Conservation (phyloP, 768 basidiomycete species). For the Tylopilus vinaceipallidus region DNA sequence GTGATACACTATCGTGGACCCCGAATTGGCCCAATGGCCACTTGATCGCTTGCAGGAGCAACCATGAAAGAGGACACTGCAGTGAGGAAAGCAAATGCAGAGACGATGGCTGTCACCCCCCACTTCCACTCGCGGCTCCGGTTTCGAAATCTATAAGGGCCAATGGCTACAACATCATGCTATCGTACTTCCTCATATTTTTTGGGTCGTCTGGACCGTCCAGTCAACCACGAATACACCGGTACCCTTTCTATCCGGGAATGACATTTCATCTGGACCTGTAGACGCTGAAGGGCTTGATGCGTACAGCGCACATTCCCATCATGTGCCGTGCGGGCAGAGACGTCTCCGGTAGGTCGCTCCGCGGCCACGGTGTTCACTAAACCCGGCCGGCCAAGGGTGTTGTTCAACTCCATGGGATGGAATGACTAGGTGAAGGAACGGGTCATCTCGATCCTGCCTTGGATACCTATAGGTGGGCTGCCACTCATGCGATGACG, state of each 20-base stretch:
- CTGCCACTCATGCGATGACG: too few species aligned
- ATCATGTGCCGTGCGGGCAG: conserved; percentile 11
- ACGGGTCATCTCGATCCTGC: too few species aligned
- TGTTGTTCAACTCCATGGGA: background rate
- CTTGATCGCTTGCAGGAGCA: conserved; percentile 55
- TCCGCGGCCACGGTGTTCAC: background rate
- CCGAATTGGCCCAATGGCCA: conserved; percentile 55
- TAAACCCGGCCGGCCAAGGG: background rate
- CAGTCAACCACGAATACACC: conserved; percentile 47
- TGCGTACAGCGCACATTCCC: background rate
- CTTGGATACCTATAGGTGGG: too few species aligned
- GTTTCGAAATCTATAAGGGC: conserved; percentile 29
- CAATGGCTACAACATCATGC: conserved; percentile 2
- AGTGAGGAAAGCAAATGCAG: conserved; percentile 64
- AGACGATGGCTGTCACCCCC: conserved; percentile 62
- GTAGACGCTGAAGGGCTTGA: background rate
- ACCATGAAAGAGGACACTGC: conserved; percentile 75
- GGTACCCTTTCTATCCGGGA: background rate
- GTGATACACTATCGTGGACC: conserved; percentile 50
- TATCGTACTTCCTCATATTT: conserved; percentile 65
- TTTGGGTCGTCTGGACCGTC: conserved; percentile 57
- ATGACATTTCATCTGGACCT: background rate
- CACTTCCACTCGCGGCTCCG: conserved; percentile 61
- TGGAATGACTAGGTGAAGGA: too few species aligned
- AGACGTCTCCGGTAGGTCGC: background rate